Evolutionary conservation across 2,329 filamentous ascomycete genomes (phyloP), one percentile per base, ranked within the genome.

Genomic region (Falciphora oryzae): DNA sequence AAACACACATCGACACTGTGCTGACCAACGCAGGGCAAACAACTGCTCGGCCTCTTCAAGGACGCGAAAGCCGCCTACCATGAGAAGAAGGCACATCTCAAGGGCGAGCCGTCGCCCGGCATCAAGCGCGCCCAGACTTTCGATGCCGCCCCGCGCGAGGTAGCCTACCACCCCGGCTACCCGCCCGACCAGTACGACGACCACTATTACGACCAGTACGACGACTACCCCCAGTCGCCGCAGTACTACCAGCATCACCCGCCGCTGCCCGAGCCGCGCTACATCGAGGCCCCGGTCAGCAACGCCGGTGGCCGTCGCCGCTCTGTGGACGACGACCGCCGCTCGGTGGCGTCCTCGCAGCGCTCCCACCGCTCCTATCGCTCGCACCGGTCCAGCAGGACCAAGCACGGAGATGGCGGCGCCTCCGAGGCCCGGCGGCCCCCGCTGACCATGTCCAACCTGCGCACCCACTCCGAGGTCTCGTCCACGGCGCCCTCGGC

Each of bases 61-160:
- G 93, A 97, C 74, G 94, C 93, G 68, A 92, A 92, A 74, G 87
- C 89, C 64, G 91, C 91, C 65, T 98, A 98, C 77, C 85, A 89
- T 65, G 92, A 96, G 73, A 91, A 91, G 73, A 97, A 96, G 76
- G 89, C 91, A 8, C 87, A 93, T 70, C 84, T 97, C 70, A 88
- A 87, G 74, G 86, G 89, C 27, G 86, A 91, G 69, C 73, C 75
- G 22, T 79, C 79, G 18, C 73, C 75, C n/a, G 68, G 75, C 28
- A 70, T 65, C 28, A 85, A 87, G 71, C 87, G 89, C 71, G 82
- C 89, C 64, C 84, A 88, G 68, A 89, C 82, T 4, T 83, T 80
- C 67, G 79, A 84, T 65, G 73, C 74, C 59, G 65, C 66, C 69
- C 64, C 66, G 63, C 67, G 69, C 67, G 65, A 69, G 69, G 38